These are phyloP conservation scores for Acanthamoeba comandoni DNA, from an alignment of 208 protist species.

Conservation along the genomic window DNA sequence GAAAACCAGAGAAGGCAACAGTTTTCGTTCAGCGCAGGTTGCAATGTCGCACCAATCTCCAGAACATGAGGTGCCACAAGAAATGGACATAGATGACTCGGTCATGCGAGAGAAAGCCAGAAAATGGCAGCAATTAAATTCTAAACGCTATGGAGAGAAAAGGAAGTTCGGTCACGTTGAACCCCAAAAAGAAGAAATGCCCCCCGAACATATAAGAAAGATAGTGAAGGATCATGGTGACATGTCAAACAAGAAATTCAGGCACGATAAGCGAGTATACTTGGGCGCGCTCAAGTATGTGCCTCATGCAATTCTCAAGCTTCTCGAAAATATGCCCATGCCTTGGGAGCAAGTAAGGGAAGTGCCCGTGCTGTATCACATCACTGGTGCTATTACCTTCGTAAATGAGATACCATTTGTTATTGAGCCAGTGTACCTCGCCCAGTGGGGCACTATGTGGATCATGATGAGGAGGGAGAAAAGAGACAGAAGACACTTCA, in stretches of 20 bases:
- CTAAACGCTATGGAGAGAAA: conserved; percentile 91
- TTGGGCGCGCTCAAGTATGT: conserved; percentile 98
- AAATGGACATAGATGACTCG: neutral
- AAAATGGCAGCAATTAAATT: conserved; percentile 93
- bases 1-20: too few relatives aligned
- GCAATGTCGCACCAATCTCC: too few relatives aligned
- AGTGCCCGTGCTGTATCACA: conserved; percentile 97
- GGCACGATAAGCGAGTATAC: conserved; percentile 98
- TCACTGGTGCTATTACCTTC: conserved; percentile 99
- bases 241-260: conserved; percentile 97
- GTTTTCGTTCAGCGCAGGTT: too few relatives aligned
- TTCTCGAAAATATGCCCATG: conserved; percentile 99
- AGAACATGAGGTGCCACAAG: too few relatives aligned
- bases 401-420: conserved; percentile 99
- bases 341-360: conserved; percentile 91
- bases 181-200: conserved; percentile 93
- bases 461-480: conserved; percentile 99
- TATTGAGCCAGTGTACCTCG: conserved; percentile 98
- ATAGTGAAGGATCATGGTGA: conserved; percentile 99
- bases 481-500: conserved; percentile 96
- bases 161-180: conserved; percentile 92
- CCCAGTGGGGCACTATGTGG: conserved; percentile 99
- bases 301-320: conserved; percentile 99
- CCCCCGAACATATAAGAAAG: conserved; percentile 98
- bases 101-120: conserved; percentile 74